These are phyloP conservation scores for Fragaria iinumae DNA, from an alignment of 306 rosid genomes.

Conservation along the genomic window DNA sequence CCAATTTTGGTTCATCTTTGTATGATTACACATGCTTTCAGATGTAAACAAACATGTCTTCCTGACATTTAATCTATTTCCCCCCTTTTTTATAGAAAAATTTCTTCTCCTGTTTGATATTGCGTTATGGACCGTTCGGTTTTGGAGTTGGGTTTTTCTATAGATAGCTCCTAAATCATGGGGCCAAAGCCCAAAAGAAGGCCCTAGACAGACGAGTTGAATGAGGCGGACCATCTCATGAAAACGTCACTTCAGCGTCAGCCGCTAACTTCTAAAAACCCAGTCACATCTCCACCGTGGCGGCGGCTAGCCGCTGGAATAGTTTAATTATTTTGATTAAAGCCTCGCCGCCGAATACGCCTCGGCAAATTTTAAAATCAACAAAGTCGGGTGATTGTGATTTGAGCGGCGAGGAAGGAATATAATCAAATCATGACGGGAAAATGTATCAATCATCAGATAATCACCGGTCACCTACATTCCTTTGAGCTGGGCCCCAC, in stretches of 20 bases:
- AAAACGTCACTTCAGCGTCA: not conserved
- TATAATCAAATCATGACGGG: not conserved
- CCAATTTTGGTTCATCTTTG: slow-evolving; percentile 4
- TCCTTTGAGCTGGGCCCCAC: not conserved
- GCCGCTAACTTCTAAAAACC: not conserved
- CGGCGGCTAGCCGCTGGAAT: not conserved
- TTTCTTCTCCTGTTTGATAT: not conserved
- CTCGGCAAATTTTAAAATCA: not conserved
- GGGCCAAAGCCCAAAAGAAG: not conserved
- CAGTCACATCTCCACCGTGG: not conserved
- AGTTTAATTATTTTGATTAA: not conserved
- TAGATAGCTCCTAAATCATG: not conserved
- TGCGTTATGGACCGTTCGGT: not conserved
- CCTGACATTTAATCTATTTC: not conserved
- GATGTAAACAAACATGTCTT: not conserved
- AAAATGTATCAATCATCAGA: not conserved
- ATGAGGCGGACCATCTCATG: not conserved
- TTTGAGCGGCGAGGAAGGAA: not conserved
- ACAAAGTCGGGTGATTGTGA: not conserved
- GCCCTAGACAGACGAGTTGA: not conserved
- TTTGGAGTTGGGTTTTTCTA: not conserved
- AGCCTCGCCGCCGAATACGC: not conserved
- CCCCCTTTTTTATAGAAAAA: not conserved
- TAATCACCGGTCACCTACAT: slow-evolving; percentile 1
- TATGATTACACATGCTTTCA: not conserved